Conservation (phyloP, 2,329 filamentous ascomycete genomes). For the Aspergillus tanneri region DNA sequence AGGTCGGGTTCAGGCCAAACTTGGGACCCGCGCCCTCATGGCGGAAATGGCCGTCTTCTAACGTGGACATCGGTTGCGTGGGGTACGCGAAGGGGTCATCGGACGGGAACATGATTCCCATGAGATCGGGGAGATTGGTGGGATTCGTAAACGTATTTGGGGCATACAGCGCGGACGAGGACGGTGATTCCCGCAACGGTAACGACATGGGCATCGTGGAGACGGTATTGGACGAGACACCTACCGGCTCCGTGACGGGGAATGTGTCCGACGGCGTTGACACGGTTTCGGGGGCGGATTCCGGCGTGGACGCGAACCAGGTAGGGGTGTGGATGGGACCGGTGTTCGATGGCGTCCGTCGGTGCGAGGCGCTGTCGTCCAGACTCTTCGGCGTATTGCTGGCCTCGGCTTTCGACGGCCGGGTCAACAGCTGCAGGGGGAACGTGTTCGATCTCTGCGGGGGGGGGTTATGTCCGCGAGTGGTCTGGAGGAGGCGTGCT, state of each 20-base stretch:
- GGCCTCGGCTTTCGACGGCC: slow-evolving; percentile 26
- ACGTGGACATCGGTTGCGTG: slow-evolving; percentile 49
- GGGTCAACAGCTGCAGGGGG: slow-evolving; percentile 33
- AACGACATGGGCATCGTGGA: slow-evolving; percentile 23
- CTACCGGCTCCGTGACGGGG: slow-evolving; percentile 24
- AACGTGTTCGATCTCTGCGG: slow-evolving; percentile 43
- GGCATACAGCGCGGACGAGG: slow-evolving; percentile 27
- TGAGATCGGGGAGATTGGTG: slow-evolving; percentile 46
- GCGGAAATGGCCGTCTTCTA: slow-evolving; percentile 45
- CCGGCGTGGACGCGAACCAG: slow-evolving; percentile 29
- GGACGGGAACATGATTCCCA: slow-evolving; percentile 53
- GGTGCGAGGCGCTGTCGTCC: slow-evolving; percentile 29
- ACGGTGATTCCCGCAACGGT: slow-evolving; percentile 25
- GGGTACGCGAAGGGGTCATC: slow-evolving; percentile 53
- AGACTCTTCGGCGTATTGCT: slow-evolving; percentile 30
- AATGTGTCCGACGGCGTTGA: slow-evolving; percentile 29
- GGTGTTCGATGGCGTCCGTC: slow-evolving; percentile 15
- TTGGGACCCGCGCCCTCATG: slow-evolving; percentile 27
- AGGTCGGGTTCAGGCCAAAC: slow-evolving; percentile 25
- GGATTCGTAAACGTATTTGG: slow-evolving; percentile 35
- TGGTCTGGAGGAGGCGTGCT: slow-evolving; percentile 19
- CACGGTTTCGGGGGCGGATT: slow-evolving; percentile 31
- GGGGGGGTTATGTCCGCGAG: slow-evolving; percentile 21
- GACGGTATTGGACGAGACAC: slow-evolving; percentile 16
- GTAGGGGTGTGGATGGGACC: slow-evolving; percentile 18